phyloP scores from a whole-genome alignment of 2,329 filamentous ascomycete genomes.

The Arachnopeziza araneosa region DNA sequence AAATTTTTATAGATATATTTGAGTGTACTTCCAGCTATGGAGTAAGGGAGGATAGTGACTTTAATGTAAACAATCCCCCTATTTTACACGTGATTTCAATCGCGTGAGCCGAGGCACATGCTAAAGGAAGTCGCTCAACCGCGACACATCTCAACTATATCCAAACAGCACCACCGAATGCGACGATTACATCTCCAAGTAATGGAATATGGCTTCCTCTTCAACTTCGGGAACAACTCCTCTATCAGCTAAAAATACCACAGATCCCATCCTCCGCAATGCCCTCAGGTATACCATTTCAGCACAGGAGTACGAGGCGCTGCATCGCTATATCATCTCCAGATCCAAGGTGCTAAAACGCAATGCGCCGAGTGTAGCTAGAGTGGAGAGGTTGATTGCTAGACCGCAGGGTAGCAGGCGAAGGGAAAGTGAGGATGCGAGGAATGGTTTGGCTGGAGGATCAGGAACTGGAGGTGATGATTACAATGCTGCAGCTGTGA shows the following conservation, averaged over 20 bases:
- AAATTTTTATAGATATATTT: too few relatives aligned
- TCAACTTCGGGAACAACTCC: not conserved
- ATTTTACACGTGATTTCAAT: not conserved
- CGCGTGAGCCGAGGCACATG: not conserved
- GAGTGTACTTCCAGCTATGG: too few relatives aligned
- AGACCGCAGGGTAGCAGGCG: slow-evolving; percentile 17
- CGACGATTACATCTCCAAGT: not conserved
- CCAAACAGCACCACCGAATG: not conserved
- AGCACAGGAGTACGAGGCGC: slow-evolving; percentile 75
- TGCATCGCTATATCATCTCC: slow-evolving; percentile 79
- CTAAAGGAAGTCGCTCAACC: not conserved
- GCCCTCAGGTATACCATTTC: slow-evolving; percentile 82
- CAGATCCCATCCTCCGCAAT: slow-evolving; percentile 74
- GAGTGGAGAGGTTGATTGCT: slow-evolving; percentile 41
- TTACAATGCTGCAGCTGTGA: slow-evolving; percentile 64
- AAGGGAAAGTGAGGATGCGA: not conserved
- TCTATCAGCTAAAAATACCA: slow-evolving; percentile 29
- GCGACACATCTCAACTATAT: not conserved
- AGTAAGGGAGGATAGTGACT: too few relatives aligned
- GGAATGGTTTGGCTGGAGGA: not conserved
- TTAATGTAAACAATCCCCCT: not conserved
- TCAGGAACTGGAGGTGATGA: slow-evolving; percentile 41
- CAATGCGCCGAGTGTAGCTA: slow-evolving; percentile 49
- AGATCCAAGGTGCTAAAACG: slow-evolving; percentile 55
- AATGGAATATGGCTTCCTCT: not conserved